These are phyloP conservation scores for Ustilago xerochloae DNA, from an alignment of 1,284 basidiomycete species.

Conservation along the genomic window DNA sequence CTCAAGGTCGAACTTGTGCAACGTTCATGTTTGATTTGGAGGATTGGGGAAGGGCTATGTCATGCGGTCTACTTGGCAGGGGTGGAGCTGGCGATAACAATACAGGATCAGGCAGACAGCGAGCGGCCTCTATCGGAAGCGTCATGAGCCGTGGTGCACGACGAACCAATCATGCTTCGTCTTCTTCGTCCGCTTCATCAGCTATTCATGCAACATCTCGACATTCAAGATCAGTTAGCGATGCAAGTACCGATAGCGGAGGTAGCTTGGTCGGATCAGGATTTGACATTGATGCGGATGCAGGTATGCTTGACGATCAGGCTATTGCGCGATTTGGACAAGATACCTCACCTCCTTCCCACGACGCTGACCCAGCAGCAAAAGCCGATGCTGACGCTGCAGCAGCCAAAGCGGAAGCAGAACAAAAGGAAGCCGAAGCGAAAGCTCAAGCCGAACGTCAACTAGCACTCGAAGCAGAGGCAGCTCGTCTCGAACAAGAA, in stretches of 20 bases:
- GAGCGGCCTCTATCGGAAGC: conserved; percentile 37
- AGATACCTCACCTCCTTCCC: too few relatives aligned
- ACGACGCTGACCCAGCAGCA: not conserved
- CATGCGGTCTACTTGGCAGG: conserved; percentile 33
- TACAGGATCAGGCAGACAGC: not conserved
- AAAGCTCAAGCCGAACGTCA: conserved; percentile 36
- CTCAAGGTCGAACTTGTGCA: conserved; percentile 30
- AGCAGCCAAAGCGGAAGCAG: conserved; percentile 14
- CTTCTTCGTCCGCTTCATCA: not conserved
- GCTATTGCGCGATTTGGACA: conserved; percentile 45
- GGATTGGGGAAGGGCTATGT: conserved; percentile 14
- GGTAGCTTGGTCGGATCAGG: conserved; percentile 24
- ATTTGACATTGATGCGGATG: conserved; percentile 47
- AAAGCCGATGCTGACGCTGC: conserved; percentile 6
- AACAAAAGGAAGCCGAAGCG: conserved; percentile 32
- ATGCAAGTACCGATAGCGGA: conserved; percentile 38
- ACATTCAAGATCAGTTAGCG: conserved; percentile 31
- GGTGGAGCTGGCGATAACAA: not conserved
- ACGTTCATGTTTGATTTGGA: conserved; percentile 27
- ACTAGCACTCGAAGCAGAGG: conserved; percentile 12
- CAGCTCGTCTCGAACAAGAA: conserved; percentile 24
- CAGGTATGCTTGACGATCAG: conserved; percentile 53
- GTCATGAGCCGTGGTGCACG: conserved; percentile 37
- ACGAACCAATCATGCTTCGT: not conserved
- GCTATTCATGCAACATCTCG: conserved; percentile 7